Evolutionary conservation across 768 basidiomycete genomes (phyloP).

Genomic region (Suillus variegatus): DNA sequence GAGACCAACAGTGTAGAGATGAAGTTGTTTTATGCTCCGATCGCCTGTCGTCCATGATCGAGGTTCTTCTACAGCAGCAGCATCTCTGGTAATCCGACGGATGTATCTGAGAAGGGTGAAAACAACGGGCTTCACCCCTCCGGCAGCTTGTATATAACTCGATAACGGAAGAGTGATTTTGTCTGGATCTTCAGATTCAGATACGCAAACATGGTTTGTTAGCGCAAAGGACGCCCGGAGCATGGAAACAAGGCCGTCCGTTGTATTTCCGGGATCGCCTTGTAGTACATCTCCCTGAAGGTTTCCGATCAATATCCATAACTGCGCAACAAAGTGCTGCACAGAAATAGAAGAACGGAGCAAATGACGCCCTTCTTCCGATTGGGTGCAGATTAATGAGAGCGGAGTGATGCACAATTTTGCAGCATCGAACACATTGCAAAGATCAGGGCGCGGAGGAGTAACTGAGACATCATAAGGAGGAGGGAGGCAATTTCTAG

Average conservation of each 20-base stretch:
- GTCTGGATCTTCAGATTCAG: not conserved
- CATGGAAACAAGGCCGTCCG: not conserved
- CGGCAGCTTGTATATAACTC: not conserved
- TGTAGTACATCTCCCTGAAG: not conserved
- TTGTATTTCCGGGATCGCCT: not conserved
- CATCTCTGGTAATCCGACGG: not conserved
- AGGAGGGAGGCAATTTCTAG: constrained; percentile 1
- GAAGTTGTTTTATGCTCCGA: not conserved
- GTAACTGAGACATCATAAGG: not conserved
- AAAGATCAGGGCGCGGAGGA: not conserved
- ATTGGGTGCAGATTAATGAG: not conserved
- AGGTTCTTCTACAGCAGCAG: not conserved
- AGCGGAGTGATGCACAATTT: not conserved
- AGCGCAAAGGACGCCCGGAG: not conserved
- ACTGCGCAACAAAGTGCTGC: not conserved
- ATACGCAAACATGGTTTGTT: not conserved
- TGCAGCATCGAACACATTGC: not conserved
- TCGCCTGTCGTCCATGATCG: not conserved
- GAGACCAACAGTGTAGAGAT: not conserved
- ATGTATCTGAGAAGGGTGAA: not conserved
- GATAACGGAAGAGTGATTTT: not conserved
- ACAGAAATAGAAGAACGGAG: constrained; percentile 1
- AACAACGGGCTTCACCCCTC: not conserved
- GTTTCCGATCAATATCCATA: not conserved
- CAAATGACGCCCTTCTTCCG: not conserved